Base-by-base conservation (phyloP, 495 filamentous ascomycete species). In the Ascobolus immersus region DNA sequence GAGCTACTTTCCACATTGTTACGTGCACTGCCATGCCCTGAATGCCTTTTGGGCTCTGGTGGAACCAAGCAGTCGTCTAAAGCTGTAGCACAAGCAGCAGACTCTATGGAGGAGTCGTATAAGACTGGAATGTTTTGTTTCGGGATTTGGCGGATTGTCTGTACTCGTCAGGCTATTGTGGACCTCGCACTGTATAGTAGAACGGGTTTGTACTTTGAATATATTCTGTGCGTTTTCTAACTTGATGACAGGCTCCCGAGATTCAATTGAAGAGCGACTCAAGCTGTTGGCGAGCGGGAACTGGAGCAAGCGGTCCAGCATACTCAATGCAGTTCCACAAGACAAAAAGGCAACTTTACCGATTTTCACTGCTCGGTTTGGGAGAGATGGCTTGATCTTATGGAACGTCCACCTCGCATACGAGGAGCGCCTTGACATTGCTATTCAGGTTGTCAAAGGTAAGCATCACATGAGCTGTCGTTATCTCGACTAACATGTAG, bases 61-160 rank as follows among this genome's bases (percentile, higher is more conserved):
- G n/a, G n/a, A n/a, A n/a, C n/a, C n/a, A n/a, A n/a, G n/a, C n/a
- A n/a, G n/a, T n/a, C n/a, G n/a, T n/a, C n/a, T n/a, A n/a, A n/a
- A n/a, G n/a, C n/a, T n/a, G n/a, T n/a, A n/a, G n/a, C n/a, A n/a
- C n/a, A n/a, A n/a, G n/a, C n/a, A n/a, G n/a, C n/a, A n/a, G n/a
- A n/a, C n/a, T n/a, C n/a, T n/a, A n/a, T n/a, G n/a, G n/a, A n/a
- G n/a, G n/a, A n/a, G n/a, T n/a, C n/a, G n/a, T n/a, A n/a, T n/a
- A n/a, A n/a, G n/a, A n/a, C n/a, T n/a, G n/a, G n/a, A n/a, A n/a
- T n/a, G n/a, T n/a, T n/a, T n/a, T n/a, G n/a, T 31, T 17, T 58
- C 0, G 56, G 56, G 5, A 6, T 35, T 4, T 59, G 56, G 56
- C 58, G 57, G 36, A 37, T 59, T n/a, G 22, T 54, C 1, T 28